Base-by-base conservation (phyloP, 306 rosid species). In the Malus sieversii region DNA sequence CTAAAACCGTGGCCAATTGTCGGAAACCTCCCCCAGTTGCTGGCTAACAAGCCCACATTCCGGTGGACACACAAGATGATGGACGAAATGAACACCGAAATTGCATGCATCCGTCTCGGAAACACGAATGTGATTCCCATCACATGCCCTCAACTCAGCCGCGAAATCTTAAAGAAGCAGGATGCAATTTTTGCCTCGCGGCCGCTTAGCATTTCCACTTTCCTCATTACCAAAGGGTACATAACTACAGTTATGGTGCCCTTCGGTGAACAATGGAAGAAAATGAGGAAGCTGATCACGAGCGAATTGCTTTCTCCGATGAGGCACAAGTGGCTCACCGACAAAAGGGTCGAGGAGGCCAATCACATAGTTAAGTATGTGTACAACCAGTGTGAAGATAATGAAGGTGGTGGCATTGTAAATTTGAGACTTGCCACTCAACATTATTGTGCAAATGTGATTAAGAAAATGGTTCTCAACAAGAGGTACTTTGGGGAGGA, bases 41-140 rank as follows among this genome's bases (percentile, higher is more conserved):
- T 64, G 14, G 18, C n/a, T 22, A 64, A 64, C 68, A 64, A 64
- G 44, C 68, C 68, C 68, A 30, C 42, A 4, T 58, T n/a, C 19
- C 27, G 45, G 45, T 85, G 87, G 89, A 83, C 81, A 25, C 86
- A 78, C 58, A 58, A 73, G 8, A 15, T 79, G 0, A 77, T 87
- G 89, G 74, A 78, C 10, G 69, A 76, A 33, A 4, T 78, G 44
- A 45, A 83, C 77, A 76, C 87, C 0, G 79, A 85, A 15, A 85
- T 87, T 2, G 84, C 83, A 3, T 83, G 91, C 29, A 61, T 83
- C 53, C 82, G 81, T 38, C 2, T 83, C 6, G 91, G 86, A 57
- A 81, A 73, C 53, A 63, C 76, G 52, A 71, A 83, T 70, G 81
- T 85, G 0, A 75, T 87, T n/a, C 81, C 82, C 0, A 80, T 87